Evolutionary conservation across 2,329 filamentous ascomycete species (phyloP).

Genomic region (Hypomyces rosellus): DNA sequence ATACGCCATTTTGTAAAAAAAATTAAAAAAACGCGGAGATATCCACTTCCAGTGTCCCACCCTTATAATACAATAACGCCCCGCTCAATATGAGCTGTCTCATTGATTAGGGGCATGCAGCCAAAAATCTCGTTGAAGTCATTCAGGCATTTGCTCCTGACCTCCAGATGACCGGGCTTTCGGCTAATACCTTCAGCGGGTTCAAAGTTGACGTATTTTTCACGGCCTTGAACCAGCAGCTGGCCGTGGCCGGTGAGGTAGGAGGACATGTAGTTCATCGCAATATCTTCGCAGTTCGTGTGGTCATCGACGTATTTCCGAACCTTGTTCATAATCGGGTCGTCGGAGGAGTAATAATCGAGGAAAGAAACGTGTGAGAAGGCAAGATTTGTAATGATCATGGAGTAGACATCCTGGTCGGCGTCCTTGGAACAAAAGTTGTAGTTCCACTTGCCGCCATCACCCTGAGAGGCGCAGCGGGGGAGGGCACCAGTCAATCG

Average conservation of each 20-base stretch:
- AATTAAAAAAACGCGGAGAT: not conserved
- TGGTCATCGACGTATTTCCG: conserved; percentile 31
- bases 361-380: conserved; percentile 33
- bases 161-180: conserved; percentile 26
- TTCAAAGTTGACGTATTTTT: conserved; percentile 26
- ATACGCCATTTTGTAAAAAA: not conserved
- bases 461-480: conserved; percentile 25
- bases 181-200: conserved; percentile 28
- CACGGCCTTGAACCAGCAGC: conserved; percentile 27
- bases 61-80: conserved; percentile 23
- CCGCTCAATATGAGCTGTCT: conserved; percentile 27
- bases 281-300: conserved; percentile 37
- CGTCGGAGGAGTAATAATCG: conserved; percentile 33
- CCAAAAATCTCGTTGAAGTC: conserved; percentile 27
- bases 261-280: conserved; percentile 31
- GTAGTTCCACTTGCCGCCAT: conserved; percentile 25
- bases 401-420: conserved; percentile 25
- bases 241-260: conserved; percentile 29
- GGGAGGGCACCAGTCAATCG: conserved; percentile 19
- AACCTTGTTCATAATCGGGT: conserved; percentile 24
- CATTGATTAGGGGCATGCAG: conserved; percentile 30
- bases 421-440: conserved; percentile 23
- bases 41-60: too few relatives aligned
- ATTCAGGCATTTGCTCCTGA: conserved; percentile 30
- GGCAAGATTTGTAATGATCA: conserved; percentile 32